phyloP scores from a whole-genome alignment of 2,329 filamentous ascomycete genomes.

The Colletotrichum sp. region DNA sequence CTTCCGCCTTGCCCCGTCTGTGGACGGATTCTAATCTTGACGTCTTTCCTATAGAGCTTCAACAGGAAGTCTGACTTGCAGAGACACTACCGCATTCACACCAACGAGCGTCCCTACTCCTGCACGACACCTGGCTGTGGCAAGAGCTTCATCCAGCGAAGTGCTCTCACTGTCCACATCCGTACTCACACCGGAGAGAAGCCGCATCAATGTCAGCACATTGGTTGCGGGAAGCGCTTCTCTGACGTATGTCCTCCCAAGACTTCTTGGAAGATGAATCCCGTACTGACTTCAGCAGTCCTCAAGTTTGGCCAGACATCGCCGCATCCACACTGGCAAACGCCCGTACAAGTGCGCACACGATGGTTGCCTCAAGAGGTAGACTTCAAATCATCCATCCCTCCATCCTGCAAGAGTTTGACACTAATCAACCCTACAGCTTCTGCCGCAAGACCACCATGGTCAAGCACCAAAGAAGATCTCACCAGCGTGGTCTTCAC shows the following conservation, averaged over 20 bases:
- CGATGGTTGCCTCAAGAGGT: conserved; percentile 68
- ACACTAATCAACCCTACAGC: conserved; percentile 42
- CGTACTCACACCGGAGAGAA: conserved; percentile 76
- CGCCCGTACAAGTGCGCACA: conserved; percentile 69
- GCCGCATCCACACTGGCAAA: conserved; percentile 70
- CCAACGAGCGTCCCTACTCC: conserved; percentile 71
- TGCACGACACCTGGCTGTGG: conserved; percentile 66
- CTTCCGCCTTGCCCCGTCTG: neutral
- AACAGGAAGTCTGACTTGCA: conserved; percentile 76
- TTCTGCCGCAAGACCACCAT: conserved; percentile 77
- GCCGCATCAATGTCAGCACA: conserved; percentile 70
- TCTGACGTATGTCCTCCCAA: conserved; percentile 61
- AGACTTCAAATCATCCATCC: conserved; percentile 22
- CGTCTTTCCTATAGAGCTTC: conserved; percentile 61
- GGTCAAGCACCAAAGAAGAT: conserved; percentile 70
- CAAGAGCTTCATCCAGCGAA: conserved; percentile 75
- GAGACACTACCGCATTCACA: conserved; percentile 74
- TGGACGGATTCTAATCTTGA: conserved; percentile 17
- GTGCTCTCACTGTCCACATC: conserved; percentile 73
- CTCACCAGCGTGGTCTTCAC: conserved; percentile 64
- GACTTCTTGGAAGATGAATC: neutral
- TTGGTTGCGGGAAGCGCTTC: conserved; percentile 71
- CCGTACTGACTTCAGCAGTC: conserved; percentile 53
- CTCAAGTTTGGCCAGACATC: conserved; percentile 68
- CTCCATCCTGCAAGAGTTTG: neutral